These are phyloP conservation scores for Leccinum sublutescens DNA, from an alignment of 768 basidiomycete genomes.

Conservation along the genomic window DNA sequence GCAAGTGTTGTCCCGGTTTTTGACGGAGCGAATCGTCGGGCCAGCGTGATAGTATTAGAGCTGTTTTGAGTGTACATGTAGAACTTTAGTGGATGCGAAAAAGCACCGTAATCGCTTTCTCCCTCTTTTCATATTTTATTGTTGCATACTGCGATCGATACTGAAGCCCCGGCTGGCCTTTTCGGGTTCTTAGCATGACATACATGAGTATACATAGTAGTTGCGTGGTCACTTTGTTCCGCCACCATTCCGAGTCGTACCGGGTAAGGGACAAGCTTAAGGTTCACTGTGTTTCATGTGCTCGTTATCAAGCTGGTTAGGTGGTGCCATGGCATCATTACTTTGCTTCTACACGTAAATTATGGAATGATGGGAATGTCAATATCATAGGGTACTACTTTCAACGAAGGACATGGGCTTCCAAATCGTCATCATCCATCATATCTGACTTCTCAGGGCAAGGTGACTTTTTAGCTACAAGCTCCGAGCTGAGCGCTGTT, in stretches of 20 bases:
- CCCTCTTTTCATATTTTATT: neutral
- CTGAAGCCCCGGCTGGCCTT: neutral
- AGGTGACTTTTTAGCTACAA: neutral
- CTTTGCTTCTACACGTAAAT: neutral
- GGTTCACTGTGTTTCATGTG: neutral
- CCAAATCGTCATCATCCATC: neutral
- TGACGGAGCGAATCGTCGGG: constrained; percentile 57
- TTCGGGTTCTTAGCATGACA: neutral
- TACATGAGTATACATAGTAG: neutral
- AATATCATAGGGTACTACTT: too few relatives aligned
- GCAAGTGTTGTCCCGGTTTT: constrained; percentile 57
- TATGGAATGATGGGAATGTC: neutral
- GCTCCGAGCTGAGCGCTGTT: neutral
- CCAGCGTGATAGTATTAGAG: constrained; percentile 30
- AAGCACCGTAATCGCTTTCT: constrained; percentile 17
- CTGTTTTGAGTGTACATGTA: neutral
- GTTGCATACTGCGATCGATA: neutral
- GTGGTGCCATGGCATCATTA: neutral
- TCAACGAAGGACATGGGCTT: neutral
- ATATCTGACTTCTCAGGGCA: neutral
- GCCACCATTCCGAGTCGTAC: neutral
- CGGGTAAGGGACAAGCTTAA: neutral
- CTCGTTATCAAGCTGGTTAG: neutral
- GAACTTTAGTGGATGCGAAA: constrained; percentile 7
- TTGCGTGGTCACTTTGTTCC: neutral